Evolutionary conservation across 1,284 basidiomycete genomes (phyloP).

Genomic region (Malassezia sp.): DNA sequence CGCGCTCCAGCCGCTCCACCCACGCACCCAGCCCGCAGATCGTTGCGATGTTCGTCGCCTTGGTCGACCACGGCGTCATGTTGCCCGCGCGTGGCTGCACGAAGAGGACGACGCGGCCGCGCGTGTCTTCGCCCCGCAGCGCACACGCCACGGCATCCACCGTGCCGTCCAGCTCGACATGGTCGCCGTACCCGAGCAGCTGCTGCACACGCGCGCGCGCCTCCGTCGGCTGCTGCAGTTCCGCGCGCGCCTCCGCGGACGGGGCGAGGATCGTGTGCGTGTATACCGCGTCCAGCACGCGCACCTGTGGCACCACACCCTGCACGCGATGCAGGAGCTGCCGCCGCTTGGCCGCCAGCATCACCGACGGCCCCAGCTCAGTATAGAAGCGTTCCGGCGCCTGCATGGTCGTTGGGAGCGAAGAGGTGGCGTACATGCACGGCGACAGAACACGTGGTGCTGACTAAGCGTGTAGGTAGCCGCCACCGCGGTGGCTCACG

Average conservation of each 20-base stretch:
- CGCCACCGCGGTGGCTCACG: no score
- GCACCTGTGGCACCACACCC: conserved; percentile 52
- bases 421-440: no score
- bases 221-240: conserved; percentile 50
- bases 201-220: conserved; percentile 57
- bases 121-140: conserved; percentile 30
- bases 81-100: conserved; percentile 47
- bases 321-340: conserved; percentile 60
- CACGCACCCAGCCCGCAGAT: conserved; percentile 66
- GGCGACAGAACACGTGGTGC: no score
- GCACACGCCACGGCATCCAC: conserved; percentile 48
- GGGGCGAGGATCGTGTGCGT: conserved; percentile 69
- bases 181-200: conserved; percentile 79
- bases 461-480: no score
- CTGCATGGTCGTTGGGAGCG: no score
- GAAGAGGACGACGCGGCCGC: conserved; percentile 23
- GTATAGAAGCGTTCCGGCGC: conserved; percentile 18
- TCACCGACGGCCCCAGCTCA: conserved; percentile 46
- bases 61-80: conserved; percentile 90
- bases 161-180: conserved; percentile 54
- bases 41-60: conserved; percentile 75
- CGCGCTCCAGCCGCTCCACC: conserved; percentile 73
- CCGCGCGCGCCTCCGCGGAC: conserved; percentile 51
- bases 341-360: conserved; percentile 55
- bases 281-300: conserved; percentile 69